Evolutionary conservation across 139 green algal species (phyloP), one percentile per base, ranked within the genome.

Genomic region (Spirogloea muscicola): DNA sequence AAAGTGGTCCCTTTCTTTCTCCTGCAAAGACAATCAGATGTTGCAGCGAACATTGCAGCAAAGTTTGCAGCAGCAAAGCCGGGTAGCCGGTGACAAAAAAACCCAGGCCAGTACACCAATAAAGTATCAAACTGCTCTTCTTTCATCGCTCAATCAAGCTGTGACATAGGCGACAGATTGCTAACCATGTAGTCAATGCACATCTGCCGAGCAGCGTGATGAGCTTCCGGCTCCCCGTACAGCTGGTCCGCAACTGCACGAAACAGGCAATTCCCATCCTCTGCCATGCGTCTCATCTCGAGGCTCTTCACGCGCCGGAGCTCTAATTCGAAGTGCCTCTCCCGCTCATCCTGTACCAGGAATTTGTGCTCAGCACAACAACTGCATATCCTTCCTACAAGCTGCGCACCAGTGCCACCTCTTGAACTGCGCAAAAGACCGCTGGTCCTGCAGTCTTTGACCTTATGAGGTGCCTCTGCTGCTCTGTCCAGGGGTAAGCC

Each of bases 1-100:
- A 39, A 77, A 77, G 39, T 77, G 68, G 42, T 77, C 68, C 25
- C 68, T 38, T 27, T 77, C 68, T 58, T 77, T 77, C 38, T 77
- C 68, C 68, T 77, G 68, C 5, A 9, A 13, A 27, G 49, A 4
- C 6, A 13, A 27, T 2, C 0, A 27, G 1, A 27, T 3, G 49
- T 25, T 9, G 5, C 16, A 27, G 49, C 10, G 49, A 59, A 27
- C 9, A 27, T 25, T 27, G 7, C 49, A 59, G 48, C 29, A 25
- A 58, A 25, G 48, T n/a, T n/a, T 27, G 7, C 49, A 59, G 48
- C 29, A 25, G 29, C n/a, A n/a, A n/a, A n/a, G n/a, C n/a, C n/a
- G n/a, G n/a, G n/a, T n/a, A n/a, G n/a, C n/a, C n/a, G n/a, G n/a
- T n/a, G n/a, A n/a, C n/a, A n/a, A n/a, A n/a, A n/a, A n/a, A n/a